A percentile compares a stretch with the other conserved stretches of the same genome.
These are phyloP conservation scores for Isabelozyma rhagii DNA, from an alignment of 805 yeast species.

Conservation along the genomic window DNA sequence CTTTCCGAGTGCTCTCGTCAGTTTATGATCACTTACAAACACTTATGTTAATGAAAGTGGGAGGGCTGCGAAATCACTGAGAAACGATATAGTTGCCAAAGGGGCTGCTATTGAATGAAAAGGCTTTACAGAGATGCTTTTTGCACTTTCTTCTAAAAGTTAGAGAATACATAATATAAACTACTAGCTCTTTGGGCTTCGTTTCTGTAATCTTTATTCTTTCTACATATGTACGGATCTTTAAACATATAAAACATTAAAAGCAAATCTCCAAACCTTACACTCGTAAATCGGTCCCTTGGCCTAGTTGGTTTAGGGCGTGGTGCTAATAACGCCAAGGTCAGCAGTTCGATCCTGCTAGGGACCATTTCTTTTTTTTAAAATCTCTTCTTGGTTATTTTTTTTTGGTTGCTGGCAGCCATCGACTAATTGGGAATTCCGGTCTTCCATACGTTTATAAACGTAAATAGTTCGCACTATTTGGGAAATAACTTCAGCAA, in stretches of 20 bases:
- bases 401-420: neutral
- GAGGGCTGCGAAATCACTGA: no score
- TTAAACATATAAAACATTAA: no score
- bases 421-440: neutral
- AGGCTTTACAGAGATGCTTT: no score
- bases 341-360: conserved; percentile 89
- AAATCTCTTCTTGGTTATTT: neutral
- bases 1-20: no score
- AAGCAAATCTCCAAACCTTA: neutral
- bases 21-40: no score
- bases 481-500: neutral
- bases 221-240: neutral
- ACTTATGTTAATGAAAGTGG: no score
- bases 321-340: conserved; percentile 57
- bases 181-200: no score
- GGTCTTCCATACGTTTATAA: neutral
- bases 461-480: neutral
- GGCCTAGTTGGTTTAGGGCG: conserved; percentile 56
- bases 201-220: no score
- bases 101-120: no score
- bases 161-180: no score
- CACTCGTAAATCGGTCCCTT: conserved; percentile 36
- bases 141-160: no score
- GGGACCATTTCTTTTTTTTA: conserved; percentile 52
- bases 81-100: no score